Evolutionary conservation across 2,329 filamentous ascomycete genomes (phyloP).

Genomic region (Nakataea oryzae): DNA sequence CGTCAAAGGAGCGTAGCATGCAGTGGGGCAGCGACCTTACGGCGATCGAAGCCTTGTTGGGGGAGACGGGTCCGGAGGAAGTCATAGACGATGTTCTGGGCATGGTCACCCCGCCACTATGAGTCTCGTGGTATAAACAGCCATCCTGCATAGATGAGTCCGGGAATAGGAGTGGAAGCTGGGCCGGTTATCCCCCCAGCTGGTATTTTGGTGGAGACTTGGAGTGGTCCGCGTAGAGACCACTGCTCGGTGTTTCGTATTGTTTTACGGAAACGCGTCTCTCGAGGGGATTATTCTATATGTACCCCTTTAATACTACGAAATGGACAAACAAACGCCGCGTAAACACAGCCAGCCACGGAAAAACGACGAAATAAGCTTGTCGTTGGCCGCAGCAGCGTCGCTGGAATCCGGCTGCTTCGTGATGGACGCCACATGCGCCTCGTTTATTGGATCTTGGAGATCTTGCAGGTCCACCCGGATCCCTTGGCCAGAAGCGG

Average conservation of each 20-base stretch:
- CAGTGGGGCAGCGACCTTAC: slow-evolving; percentile 80
- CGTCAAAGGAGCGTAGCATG: slow-evolving; percentile 72
- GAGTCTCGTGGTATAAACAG: background rate
- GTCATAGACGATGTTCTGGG: slow-evolving; percentile 55
- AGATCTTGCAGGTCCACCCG: slow-evolving; percentile 84
- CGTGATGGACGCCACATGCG: background rate
- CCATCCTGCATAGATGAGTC: background rate
- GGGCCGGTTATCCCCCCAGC: background rate
- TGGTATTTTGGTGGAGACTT: background rate
- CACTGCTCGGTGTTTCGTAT: background rate
- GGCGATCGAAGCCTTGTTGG: slow-evolving; percentile 57
- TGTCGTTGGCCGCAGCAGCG: background rate
- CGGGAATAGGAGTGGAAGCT: background rate
- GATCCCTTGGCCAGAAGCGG: slow-evolving; percentile 72
- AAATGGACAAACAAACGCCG: background rate
- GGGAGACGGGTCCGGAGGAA: slow-evolving; percentile 48
- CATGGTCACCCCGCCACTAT: slow-evolving; percentile 45
- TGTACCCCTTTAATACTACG: background rate
- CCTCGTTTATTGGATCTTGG: slow-evolving; percentile 47
- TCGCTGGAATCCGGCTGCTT: background rate
- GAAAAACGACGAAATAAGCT: background rate
- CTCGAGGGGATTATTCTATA: background rate
- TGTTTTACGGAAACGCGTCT: background rate
- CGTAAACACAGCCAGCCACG: background rate
- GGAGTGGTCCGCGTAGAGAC: background rate